Base-by-base conservation (phyloP, 305 asterid genomes). In the Stenogyne calaminthoides region DNA sequence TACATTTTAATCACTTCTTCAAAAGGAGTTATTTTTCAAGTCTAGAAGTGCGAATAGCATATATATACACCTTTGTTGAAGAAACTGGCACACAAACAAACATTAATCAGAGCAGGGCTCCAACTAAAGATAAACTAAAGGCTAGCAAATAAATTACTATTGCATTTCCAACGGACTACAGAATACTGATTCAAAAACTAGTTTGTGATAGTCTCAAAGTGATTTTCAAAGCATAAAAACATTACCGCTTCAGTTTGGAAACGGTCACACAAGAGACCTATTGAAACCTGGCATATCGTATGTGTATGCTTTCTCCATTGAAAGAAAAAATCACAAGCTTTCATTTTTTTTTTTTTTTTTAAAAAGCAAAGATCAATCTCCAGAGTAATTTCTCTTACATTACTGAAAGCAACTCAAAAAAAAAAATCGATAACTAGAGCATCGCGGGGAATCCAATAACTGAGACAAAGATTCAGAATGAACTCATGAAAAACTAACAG, bases 401-500 rank as follows among this genome's bases (percentile, higher is more conserved):
- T 12, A 57, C 57, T 15, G 34, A 55, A 19, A 55, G 12, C 27
- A 71, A 58, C 58, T 71, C 46, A 71, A 19, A n/a, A n/a, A n/a
- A n/a, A n/a, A n/a, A n/a, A 19, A 10, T 16, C 8, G 14, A 32
- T 6, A 60, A 60, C 19, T 6, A 60, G 40, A 60, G 44, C 66
- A 46, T 63, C 18, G 1, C 0, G 20, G 32, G 22, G 12, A 63
- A 57, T 42, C 75, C 59, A 58, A 70, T 36, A 61, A 61, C 44
- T 27, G 19, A 67, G 34, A 32, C 16, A 20, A 4, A 51, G 67
- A 34, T 49, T 15, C 79, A 47, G 27, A 11, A 51, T 37, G 15
- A 65, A 32, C 55, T 51, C 71, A 60, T 49, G 69, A 44, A 40
- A 56, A 44, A 67, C 67, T 14, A n/a, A 68, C 14, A 64, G 7